These are phyloP conservation scores for Xylaria nigripes DNA, from an alignment of 495 filamentous ascomycete species.

Conservation along the genomic window DNA sequence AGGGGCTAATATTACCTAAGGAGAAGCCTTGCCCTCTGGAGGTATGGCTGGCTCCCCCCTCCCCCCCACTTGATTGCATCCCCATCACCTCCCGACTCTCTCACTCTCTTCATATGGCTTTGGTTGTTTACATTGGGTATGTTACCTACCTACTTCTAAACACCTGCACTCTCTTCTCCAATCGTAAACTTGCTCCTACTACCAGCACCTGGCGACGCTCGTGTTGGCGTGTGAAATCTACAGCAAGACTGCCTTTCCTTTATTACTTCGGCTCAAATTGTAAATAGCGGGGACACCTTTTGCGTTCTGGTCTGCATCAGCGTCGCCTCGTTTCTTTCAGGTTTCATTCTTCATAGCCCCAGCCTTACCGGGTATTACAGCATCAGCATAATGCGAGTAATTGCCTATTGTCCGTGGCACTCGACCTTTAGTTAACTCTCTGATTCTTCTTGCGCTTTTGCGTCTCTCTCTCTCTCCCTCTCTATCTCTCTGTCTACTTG, in stretches of 20 bases:
- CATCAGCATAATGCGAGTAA: constrained; percentile 29
- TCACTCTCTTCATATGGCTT: constrained; percentile 12
- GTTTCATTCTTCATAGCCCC: constrained; percentile 13
- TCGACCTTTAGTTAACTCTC: constrained; percentile 26
- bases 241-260: not conserved
- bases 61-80: constrained; percentile 27
- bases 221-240: not conserved
- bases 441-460: constrained; percentile 4
- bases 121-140: constrained; percentile 13
- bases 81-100: constrained; percentile 19
- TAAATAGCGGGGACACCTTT: not conserved
- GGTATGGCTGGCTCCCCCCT: constrained; percentile 1
- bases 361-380: constrained; percentile 19
- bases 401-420: constrained; percentile 28
- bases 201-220: constrained; percentile 6
- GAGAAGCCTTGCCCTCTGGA: not conserved
- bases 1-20: not conserved
- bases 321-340: constrained; percentile 12
- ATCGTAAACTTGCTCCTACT: not conserved
- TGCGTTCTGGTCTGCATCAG: constrained; percentile 15
- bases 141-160: not conserved
- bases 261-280: not conserved
- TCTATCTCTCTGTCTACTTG: constrained; percentile 15
- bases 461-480: constrained; percentile 7
- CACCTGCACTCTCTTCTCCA: not conserved